phyloP scores from a whole-genome alignment of 768 basidiomycete genomes.

The Tricholoma saponaceum region DNA sequence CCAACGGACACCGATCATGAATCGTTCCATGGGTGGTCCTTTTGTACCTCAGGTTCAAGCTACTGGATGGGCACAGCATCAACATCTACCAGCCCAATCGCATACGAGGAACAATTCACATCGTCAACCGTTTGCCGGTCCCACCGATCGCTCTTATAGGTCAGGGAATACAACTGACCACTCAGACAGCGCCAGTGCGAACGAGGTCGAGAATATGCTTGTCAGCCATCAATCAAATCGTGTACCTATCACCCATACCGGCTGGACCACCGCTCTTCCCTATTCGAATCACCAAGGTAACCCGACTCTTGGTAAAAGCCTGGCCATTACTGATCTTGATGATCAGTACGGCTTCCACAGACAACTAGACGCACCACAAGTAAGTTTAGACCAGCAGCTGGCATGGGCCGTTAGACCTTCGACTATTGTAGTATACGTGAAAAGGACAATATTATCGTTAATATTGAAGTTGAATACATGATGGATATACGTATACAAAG shows the following conservation, averaged over 20 bases:
- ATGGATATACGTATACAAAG: slow-evolving; percentile 1
- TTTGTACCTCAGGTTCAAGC: slow-evolving; percentile 22
- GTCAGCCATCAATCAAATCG: slow-evolving; percentile 20
- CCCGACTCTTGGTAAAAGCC: background rate
- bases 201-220: slow-evolving; percentile 71
- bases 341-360: background rate
- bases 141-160: slow-evolving; percentile 37
- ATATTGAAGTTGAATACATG: slow-evolving; percentile 8
- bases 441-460: slow-evolving; percentile 1
- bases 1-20: slow-evolving; percentile 64
- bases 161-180: slow-evolving; percentile 48
- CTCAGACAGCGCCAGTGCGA: slow-evolving; percentile 64
- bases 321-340: background rate
- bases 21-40: slow-evolving; percentile 34
- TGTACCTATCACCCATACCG: slow-evolving; percentile 23
- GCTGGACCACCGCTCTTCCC: slow-evolving; percentile 31
- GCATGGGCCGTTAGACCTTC: slow-evolving; percentile 8
- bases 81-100: slow-evolving; percentile 15
- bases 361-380: slow-evolving; percentile 10
- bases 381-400: slow-evolving; percentile 16
- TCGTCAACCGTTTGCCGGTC: slow-evolving; percentile 44
- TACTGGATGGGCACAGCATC: slow-evolving; percentile 29
- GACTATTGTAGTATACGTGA: background rate
- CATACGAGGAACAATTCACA: slow-evolving; percentile 34
- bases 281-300: slow-evolving; percentile 18